Conservation (phyloP, 441 rosid species). For the Biscutella auriculata region DNA sequence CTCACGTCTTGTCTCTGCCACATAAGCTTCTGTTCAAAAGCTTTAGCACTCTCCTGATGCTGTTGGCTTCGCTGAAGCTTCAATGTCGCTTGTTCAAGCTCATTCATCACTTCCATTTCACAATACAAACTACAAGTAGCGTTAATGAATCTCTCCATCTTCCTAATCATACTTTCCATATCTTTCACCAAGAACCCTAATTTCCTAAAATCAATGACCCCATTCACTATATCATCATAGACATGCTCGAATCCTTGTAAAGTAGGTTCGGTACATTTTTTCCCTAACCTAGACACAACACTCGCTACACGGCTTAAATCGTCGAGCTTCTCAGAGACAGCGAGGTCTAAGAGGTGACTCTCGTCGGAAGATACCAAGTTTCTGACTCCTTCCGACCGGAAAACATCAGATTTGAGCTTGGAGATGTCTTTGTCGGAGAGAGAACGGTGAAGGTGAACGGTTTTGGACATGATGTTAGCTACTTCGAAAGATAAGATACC, state of each 20-base stretch:
- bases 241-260: conserved; percentile 94
- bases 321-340: conserved; percentile 75
- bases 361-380: conserved; percentile 62
- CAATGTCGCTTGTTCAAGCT: conserved; percentile 67
- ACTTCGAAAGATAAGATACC: conserved; percentile 92
- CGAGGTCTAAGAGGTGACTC: conserved; percentile 52
- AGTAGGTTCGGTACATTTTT: conserved; percentile 76
- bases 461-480: conserved; percentile 77
- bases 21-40: conserved; percentile 77
- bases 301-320: conserved; percentile 64
- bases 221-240: conserved; percentile 57
- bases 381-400: conserved; percentile 47
- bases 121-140: conserved; percentile 61
- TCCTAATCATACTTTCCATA: conserved; percentile 86
- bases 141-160: conserved; percentile 78
- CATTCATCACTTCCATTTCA: conserved; percentile 83
- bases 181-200: conserved; percentile 83
- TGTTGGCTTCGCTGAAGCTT: conserved; percentile 62
- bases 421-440: conserved; percentile 55
- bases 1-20: conserved; percentile 93
- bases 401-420: conserved; percentile 61
- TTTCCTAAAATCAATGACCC: conserved; percentile 69
- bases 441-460: conserved; percentile 72
- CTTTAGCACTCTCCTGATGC: conserved; percentile 73
- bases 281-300: conserved; percentile 78